Percentiles rank a stretch among this genome's conserved stretches.
These are phyloP conservation scores for Friedmanniomyces endolithicus DNA, from an alignment of 495 filamentous ascomycete genomes.

Conservation along the genomic window DNA sequence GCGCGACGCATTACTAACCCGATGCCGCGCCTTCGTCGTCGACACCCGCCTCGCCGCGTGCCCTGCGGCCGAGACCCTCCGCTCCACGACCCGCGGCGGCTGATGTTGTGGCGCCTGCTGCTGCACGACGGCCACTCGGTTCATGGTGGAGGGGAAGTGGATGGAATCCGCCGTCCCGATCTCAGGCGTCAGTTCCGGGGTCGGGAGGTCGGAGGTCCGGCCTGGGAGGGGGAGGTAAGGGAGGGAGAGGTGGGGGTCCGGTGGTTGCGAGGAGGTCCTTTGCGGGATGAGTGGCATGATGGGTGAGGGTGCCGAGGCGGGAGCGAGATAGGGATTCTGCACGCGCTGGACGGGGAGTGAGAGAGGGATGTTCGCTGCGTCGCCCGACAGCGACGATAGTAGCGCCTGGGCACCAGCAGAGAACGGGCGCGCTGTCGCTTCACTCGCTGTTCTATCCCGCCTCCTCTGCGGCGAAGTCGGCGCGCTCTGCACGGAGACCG, in stretches of 20 bases:
- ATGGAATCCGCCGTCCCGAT: constrained; percentile 5
- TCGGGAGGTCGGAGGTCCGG: background rate
- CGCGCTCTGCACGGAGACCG: background rate
- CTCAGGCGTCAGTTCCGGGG: constrained; percentile 10
- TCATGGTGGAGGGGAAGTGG: background rate
- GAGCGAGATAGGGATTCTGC: background rate
- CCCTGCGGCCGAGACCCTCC: constrained; percentile 22
- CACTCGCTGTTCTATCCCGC: background rate
- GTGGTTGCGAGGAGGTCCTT: background rate
- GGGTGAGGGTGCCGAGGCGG: background rate
- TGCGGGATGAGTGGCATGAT: background rate
- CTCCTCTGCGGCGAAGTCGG: background rate
- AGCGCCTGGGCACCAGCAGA: background rate
- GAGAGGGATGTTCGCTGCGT: background rate
- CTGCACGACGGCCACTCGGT: background rate
- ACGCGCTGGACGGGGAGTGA: background rate
- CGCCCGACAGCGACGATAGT: background rate
- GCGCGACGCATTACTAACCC: constrained; percentile 74
- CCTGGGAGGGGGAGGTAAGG: background rate
- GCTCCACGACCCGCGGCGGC: constrained; percentile 8
- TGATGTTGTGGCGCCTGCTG: no score
- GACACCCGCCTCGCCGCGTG: background rate
- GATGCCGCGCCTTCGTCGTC: constrained; percentile 47
- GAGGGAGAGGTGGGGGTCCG: background rate
- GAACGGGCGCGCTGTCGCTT: constrained; percentile 2